Base-by-base conservation (phyloP, 2,329 filamentous ascomycete genomes). In the Exutisphaerella laricina region DNA sequence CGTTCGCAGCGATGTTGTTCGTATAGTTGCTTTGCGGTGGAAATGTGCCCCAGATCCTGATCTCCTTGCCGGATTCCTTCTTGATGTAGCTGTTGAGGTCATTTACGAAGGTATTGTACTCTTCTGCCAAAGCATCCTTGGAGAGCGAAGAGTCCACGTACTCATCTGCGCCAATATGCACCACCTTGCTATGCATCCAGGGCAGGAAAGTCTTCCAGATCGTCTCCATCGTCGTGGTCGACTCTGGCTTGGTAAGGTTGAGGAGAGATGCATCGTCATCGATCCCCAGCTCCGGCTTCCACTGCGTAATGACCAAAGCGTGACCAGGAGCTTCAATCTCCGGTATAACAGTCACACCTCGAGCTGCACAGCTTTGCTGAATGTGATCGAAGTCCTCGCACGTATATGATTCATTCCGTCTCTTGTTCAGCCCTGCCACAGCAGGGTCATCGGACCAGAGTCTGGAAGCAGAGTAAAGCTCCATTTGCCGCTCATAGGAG, bases 321-420 rank as follows among this genome's bases (percentile, higher is more conserved):
- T 81, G 78, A 0, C 77, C 77, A 0, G 78, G 77, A 0, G 75
- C 69, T 55, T 81, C 78, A 17, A 80, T 77, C 56, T 80, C 78
- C 0, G 77, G 77, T 3, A 80, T 66, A 1, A 81, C 62, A 0
- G 77, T 78, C 1, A 81, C 71, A 3, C 78, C 78, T 4, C 76
- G 67, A 1, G 67, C 60, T 0, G 70, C 76, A 48, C 78, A 80
- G 29, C 67, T 63, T 0, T 58, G 52, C 50, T 80, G 75, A 5
- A 81, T 68, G 1, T 69, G 60, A 14, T 75, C 72, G 46, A 77
- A 78, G 4, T 76, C 68, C 0, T 61, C 58, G 5, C 66, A 63
- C 0, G 70, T 71, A 33, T 79, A 75, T 0, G 76, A 77, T 51
- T 80, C 77, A 45, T 79, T 80, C 21, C 57, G 50, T 36, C 71